Evolutionary conservation across 2,329 filamentous ascomycete species (phyloP).

Genomic region (Diaporthe citriasiana): DNA sequence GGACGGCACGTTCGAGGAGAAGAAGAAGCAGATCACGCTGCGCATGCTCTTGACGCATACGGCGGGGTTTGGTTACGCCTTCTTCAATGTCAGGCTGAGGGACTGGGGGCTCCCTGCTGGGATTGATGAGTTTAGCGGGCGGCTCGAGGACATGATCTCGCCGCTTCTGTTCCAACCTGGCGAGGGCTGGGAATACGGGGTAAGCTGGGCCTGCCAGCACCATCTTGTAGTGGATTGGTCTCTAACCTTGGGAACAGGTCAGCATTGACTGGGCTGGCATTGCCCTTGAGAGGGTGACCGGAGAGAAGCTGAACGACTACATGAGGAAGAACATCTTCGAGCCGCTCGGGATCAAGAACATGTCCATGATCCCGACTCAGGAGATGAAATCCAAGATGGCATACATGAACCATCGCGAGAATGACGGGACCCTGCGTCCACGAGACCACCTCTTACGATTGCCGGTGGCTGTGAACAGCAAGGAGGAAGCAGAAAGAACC

Average conservation of each 20-base stretch:
- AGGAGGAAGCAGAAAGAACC: constrained; percentile 55
- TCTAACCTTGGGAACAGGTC: constrained; percentile 52
- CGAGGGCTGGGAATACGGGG: constrained; percentile 71
- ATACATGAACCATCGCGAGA: constrained; percentile 65
- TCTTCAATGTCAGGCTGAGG: constrained; percentile 64
- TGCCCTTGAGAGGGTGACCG: constrained; percentile 58
- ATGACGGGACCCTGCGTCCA: constrained; percentile 55
- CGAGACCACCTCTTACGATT: constrained; percentile 62
- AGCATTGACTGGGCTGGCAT: constrained; percentile 65
- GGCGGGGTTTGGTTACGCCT: constrained; percentile 70
- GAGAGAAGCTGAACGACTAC: constrained; percentile 59
- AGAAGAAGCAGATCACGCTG: constrained; percentile 66
- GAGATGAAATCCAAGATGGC: constrained; percentile 67
- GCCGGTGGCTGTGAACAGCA: constrained; percentile 55
- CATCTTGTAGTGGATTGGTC: not conserved
- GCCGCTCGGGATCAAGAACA: constrained; percentile 60
- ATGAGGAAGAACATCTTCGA: constrained; percentile 58
- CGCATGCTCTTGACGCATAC: constrained; percentile 70
- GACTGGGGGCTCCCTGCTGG: constrained; percentile 64
- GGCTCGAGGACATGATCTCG: constrained; percentile 63
- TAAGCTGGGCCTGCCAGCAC: constrained; percentile 50
- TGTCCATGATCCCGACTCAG: constrained; percentile 65
- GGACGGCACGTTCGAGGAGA: constrained; percentile 57
- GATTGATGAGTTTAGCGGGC: constrained; percentile 70
- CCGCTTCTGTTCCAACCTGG: constrained; percentile 76